These are phyloP conservation scores for Lactuca sativa DNA, from an alignment of 129 eudicot species.

Conservation along the genomic window DNA sequence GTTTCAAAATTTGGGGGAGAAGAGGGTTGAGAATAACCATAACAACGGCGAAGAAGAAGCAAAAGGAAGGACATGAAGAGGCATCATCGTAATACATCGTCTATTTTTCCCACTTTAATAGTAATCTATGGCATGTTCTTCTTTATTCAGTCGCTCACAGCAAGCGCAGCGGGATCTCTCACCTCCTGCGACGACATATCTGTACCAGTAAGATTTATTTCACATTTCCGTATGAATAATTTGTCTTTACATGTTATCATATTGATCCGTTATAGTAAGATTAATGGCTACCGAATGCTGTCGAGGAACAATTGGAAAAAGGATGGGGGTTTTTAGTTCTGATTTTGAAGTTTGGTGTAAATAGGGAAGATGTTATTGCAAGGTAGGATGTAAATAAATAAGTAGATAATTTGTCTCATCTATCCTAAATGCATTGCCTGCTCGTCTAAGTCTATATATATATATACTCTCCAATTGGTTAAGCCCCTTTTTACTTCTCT, in stretches of 20 bases:
- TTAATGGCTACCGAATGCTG: not conserved
- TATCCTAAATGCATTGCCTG: not conserved
- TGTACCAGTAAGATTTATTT: constrained; percentile 34
- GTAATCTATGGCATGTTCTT: constrained; percentile 22
- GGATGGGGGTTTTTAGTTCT: constrained; percentile 1
- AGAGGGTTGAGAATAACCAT: constrained; percentile 8
- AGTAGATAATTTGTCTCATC: not conserved
- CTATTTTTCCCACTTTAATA: constrained; percentile 11
- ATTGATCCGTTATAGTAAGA: not conserved
- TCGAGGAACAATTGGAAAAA: constrained; percentile 12
- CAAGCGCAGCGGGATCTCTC: constrained; percentile 39
- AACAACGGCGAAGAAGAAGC: constrained; percentile 18
- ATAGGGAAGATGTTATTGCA: not conserved
- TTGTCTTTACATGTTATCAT: not conserved
- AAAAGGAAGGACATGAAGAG: constrained; percentile 26
- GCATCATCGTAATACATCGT: constrained; percentile 15
- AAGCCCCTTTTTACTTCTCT: not conserved
- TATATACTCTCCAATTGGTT: not conserved
- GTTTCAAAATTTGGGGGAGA: constrained; percentile 10
- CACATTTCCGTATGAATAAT: constrained; percentile 8
- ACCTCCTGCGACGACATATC: constrained; percentile 34
- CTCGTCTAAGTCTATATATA: not conserved
- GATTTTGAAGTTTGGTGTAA: constrained; percentile 6
- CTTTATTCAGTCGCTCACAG: constrained; percentile 22
- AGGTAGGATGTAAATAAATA: not conserved